A percentile compares a stretch with the other conserved stretches of the same genome.
phyloP scores from a whole-genome alignment of 1,284 basidiomycete species.

The Sanghuangporus baumii region DNA sequence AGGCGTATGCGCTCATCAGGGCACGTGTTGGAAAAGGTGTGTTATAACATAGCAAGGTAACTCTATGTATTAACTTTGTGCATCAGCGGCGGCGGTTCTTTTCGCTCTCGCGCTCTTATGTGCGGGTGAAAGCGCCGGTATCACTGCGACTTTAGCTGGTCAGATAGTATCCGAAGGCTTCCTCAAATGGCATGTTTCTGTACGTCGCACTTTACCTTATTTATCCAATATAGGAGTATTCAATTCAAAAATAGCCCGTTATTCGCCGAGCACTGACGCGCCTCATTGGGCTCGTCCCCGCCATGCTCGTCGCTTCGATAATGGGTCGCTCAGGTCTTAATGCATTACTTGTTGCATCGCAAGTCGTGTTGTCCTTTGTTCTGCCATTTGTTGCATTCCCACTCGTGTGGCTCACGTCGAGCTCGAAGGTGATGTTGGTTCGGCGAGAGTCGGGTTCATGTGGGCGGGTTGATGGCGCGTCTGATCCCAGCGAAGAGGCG shows the following conservation, averaged over 20 bases:
- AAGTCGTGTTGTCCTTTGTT: slow-evolving; percentile 83
- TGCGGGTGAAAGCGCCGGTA: slow-evolving; percentile 87
- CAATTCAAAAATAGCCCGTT: slow-evolving; percentile 49
- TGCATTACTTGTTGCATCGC: slow-evolving; percentile 78
- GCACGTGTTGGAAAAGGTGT: slow-evolving; percentile 61
- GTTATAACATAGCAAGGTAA: slow-evolving; percentile 21
- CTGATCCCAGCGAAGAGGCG: slow-evolving; percentile 12
- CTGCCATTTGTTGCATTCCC: slow-evolving; percentile 86
- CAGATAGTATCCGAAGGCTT: slow-evolving; percentile 94
- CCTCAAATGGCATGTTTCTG: slow-evolving; percentile 83
- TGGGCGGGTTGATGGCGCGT: neutral
- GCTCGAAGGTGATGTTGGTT: slow-evolving; percentile 64
- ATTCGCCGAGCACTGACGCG: slow-evolving; percentile 81
- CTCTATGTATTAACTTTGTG: neutral
- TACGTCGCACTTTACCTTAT: slow-evolving; percentile 31
- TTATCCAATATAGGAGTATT: neutral
- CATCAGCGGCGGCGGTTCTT: slow-evolving; percentile 64
- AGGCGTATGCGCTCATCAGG: slow-evolving; percentile 73
- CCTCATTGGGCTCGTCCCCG: slow-evolving; percentile 79
- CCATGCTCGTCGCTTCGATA: slow-evolving; percentile 72
- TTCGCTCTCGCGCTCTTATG: slow-evolving; percentile 85
- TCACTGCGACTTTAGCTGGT: slow-evolving; percentile 90
- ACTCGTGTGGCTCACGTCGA: slow-evolving; percentile 71
- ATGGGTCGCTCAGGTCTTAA: slow-evolving; percentile 77
- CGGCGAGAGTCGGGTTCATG: slow-evolving; percentile 22